Evolutionary conservation across 345 rosid species (phyloP), one percentile per base, ranked within the genome.

Genomic region (Populus alba): DNA sequence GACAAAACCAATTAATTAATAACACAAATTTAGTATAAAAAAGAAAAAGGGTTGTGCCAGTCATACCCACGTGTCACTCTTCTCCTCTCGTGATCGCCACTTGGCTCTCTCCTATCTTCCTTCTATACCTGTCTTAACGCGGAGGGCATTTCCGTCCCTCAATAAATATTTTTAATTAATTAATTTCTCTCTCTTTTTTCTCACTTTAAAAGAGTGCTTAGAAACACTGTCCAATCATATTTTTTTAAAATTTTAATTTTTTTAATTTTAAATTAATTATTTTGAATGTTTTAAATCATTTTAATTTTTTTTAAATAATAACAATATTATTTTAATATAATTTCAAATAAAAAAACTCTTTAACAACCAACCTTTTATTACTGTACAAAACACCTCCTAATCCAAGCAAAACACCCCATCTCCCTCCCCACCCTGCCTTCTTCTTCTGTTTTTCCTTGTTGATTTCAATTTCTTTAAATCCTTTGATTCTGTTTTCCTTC

Each of bases 11-110:
- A 2, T 53, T 59, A 62, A 20, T 3, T 57, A 69, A 31, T 17
- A 41, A 27, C 2, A 45, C 20, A 22, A 18, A 33, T n/a, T 6
- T 2, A 57, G 31, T 10, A 33, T 33, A 61, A 63, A 25, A 35
- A 35, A 49, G 25, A 57, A 45, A 59, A 29, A 33, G 15, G 37
- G 11, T 57, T 12, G 45, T 77, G 85, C 75, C 72, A 49, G 79
- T 76, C 78, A n/a, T 75, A 29, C 70, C 89, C 92, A 91, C 95
- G 97, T 94, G 97, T 91, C 95, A 73, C 8, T 5, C 79, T 69
- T 35, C 72, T 25, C 75, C 78, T 82, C 84, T 75, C 86, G 70
- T 81, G 87, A 66, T 88, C 85, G 89, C 91, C 97, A 92, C 97
- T 80, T 94, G 92, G 89, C 86, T 76, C 71, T 45, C 77, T 77